Percentiles rank a stretch among this genome's conserved stretches.
Evolutionary conservation across 176 grass and related monocot genomes (phyloP).

Genomic region (Ensete glaucum): DNA sequence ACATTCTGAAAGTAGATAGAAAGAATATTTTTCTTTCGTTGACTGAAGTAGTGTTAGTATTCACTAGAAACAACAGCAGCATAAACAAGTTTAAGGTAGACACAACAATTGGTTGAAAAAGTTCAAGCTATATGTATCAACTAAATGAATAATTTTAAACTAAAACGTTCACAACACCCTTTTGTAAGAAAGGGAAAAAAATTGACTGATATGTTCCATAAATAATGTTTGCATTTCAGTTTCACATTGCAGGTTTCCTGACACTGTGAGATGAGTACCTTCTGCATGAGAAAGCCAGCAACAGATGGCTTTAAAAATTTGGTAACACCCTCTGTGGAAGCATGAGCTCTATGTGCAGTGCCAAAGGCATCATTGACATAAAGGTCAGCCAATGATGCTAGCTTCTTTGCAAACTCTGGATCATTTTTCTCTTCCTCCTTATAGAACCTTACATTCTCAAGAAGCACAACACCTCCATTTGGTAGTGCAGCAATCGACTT

Average conservation of each 20-base stretch:
- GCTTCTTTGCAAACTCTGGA: neutral
- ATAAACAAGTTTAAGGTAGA: too few species aligned
- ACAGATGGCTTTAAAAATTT: neutral
- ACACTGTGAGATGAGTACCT: neutral
- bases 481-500: neutral
- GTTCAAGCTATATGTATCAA: too few species aligned
- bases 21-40: too few species aligned
- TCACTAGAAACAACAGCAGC: too few species aligned
- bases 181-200: too few species aligned
- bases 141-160: too few species aligned
- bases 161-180: too few species aligned
- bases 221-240: too few species aligned
- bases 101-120: too few species aligned
- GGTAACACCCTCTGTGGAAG: conserved; percentile 1
- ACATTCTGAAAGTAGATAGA: too few species aligned
- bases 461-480: conserved; percentile 5
- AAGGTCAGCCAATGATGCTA: neutral
- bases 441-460: conserved; percentile 3
- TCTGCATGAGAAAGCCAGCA: conserved; percentile 5
- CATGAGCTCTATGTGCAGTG: conserved; percentile 5
- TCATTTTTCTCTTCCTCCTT: conserved; percentile 3
- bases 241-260: neutral
- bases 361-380: conserved; percentile 5
- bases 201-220: too few species aligned
- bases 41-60: too few species aligned